These are phyloP conservation scores for Colletotrichum godetiae DNA, from an alignment of 2,329 filamentous ascomycete species.

Conservation along the genomic window DNA sequence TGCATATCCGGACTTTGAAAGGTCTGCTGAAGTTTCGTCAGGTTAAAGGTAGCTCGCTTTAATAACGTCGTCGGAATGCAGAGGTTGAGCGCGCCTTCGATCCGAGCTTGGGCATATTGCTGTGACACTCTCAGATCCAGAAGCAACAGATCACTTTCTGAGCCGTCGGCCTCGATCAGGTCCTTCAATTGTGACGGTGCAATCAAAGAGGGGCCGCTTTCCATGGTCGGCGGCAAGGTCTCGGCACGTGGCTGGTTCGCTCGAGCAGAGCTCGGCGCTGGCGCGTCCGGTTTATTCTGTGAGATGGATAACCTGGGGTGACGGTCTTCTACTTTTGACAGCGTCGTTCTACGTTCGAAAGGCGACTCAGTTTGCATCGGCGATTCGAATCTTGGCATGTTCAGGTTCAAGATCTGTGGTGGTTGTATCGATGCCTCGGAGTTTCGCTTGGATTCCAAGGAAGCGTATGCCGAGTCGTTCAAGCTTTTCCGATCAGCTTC, in stretches of 20 bases:
- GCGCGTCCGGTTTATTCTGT: conserved; percentile 56
- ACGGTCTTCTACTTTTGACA: conserved; percentile 60
- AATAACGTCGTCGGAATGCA: conserved; percentile 95
- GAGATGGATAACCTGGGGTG: conserved; percentile 67
- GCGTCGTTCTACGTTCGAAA: conserved; percentile 46
- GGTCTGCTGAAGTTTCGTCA: conserved; percentile 87
- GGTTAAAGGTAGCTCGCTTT: conserved; percentile 90
- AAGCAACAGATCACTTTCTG: conserved; percentile 67
- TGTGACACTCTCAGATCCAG: conserved; percentile 90
- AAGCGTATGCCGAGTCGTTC: conserved; percentile 66
- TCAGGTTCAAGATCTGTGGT: conserved; percentile 45
- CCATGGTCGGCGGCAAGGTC: conserved; percentile 63
- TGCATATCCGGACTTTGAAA: conserved; percentile 80
- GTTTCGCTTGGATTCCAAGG: conserved; percentile 64
- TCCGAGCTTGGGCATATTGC: conserved; percentile 80
- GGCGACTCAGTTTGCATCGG: conserved; percentile 47
- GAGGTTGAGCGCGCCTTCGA: conserved; percentile 86
- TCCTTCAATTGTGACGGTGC: conserved; percentile 64
- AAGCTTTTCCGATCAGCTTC: conserved; percentile 59
- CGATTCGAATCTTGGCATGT: conserved; percentile 56
- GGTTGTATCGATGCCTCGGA: conserved; percentile 59
- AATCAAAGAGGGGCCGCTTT: conserved; percentile 63
- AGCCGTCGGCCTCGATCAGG: conserved; percentile 58
- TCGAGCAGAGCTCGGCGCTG: conserved; percentile 42
- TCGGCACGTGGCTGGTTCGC: conserved; percentile 52